phyloP scores from a whole-genome alignment of 2,329 filamentous ascomycete species.

The Polychaeton citri region DNA sequence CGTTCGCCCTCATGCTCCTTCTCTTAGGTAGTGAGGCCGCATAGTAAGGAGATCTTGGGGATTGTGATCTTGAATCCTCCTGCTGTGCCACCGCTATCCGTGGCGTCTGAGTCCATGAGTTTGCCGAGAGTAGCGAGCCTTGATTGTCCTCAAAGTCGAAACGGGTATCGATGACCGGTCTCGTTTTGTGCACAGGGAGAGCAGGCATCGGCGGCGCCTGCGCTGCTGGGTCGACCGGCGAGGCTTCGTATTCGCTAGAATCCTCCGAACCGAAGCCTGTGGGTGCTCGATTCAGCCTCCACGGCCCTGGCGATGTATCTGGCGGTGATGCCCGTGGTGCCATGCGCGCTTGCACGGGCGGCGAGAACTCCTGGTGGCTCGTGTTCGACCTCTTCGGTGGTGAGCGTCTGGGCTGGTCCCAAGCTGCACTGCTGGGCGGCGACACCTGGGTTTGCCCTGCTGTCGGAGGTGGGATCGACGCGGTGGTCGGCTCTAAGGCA shows the following conservation, averaged over 20 bases:
- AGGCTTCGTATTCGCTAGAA: not conserved
- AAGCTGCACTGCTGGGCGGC: too few species aligned
- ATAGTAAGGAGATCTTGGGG: not conserved
- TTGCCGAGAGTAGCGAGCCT: not conserved
- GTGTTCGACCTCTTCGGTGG: not conserved
- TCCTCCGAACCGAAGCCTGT: slow-evolving; percentile 11
- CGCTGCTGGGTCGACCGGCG: not conserved
- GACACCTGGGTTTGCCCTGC: not conserved
- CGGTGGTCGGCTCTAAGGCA: not conserved
- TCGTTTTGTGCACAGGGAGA: not conserved
- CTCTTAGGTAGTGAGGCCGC: slow-evolving; percentile 2
- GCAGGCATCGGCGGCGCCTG: too few species aligned
- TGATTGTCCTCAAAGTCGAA: not conserved
- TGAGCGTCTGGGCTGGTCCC: not conserved
- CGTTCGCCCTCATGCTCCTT: slow-evolving; percentile 15
- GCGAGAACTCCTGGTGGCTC: slow-evolving; percentile 12
- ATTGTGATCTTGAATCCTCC: not conserved
- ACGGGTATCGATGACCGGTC: slow-evolving; percentile 8
- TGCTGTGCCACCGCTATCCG: not conserved
- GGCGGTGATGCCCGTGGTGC: slow-evolving; percentile 5
- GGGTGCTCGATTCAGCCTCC: slow-evolving; percentile 12
- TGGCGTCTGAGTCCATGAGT: not conserved
- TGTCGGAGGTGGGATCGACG: not conserved
- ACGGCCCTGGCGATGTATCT: slow-evolving; percentile 3
- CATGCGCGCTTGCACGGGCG: slow-evolving; percentile 12